Evolutionary conservation across 306 rosid species (phyloP), one percentile per base, ranked within the genome.

Genomic region (Gillenia trifoliata): DNA sequence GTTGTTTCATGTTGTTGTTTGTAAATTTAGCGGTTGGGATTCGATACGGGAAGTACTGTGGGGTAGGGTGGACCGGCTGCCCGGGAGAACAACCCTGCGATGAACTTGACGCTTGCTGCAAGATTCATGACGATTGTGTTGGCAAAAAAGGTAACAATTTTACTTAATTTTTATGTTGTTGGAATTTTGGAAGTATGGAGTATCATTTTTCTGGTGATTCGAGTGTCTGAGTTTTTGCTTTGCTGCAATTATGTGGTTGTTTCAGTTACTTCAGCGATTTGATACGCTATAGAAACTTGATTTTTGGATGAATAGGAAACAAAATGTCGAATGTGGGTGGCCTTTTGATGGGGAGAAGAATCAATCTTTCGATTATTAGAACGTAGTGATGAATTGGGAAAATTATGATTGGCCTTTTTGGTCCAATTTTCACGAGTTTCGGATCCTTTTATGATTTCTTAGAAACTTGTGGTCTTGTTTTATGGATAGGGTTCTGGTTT

Each of bases 81-180:
- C 76, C 88, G 2, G 97, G 96, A 19, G 91, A 93, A 88, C 74
- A 88, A 61, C 98, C 98, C 1, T 93, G 98, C 73, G 97, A 93
- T 70, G 93, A 84, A 75, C 81, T 89, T n/a, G 98, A 93, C 75
- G 93, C 91, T 72, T 93, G 98, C 86, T 93, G 98, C 82, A 85
- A 89, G 89, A 68, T 29, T 66, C 98, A 93, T 71, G 98, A 93
- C 20, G 84, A 89, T 1, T 93, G 97, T 57, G 97, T 93, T 64
- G 87, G 57, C 22, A 72, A 68, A 71, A 83, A 76, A 5, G 98
- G 98, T 93, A 69, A 22, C 28, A 20, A 2, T 55, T 54, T 54
- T 43, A 13, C 33, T 36, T 23, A 34, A 23, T 73, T 16, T 50
- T 6, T n/a, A 7, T 25, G 6, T 57, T 12, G 31, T 25, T 57